phyloP scores from a whole-genome alignment of 2,329 filamentous ascomycete species.

The Botrytis aclada region DNA sequence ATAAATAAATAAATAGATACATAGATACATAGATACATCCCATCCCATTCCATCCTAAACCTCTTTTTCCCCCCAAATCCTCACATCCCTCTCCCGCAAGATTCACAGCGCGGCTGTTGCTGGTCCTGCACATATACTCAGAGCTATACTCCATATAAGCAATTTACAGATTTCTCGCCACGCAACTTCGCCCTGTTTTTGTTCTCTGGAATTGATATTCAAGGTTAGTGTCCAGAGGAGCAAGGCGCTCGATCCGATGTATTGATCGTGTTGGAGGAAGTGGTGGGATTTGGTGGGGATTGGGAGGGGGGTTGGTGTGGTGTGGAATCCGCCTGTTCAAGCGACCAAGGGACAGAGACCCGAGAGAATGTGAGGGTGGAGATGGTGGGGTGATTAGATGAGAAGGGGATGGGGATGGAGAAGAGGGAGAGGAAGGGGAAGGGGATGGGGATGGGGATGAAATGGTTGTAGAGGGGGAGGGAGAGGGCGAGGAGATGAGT shows the following conservation, averaged over 20 bases:
- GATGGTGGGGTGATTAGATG: background rate
- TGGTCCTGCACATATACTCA: background rate
- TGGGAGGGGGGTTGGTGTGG: too few relatives aligned
- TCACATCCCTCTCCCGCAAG: background rate
- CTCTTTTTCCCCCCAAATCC: too few relatives aligned
- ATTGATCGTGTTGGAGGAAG: background rate
- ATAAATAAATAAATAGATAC: too few relatives aligned
- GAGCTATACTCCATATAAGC: background rate
- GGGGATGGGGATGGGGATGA: too few relatives aligned
- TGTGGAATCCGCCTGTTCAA: accelerated
- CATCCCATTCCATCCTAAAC: too few relatives aligned
- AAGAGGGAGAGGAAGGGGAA: background rate
- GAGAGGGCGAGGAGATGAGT: background rate
- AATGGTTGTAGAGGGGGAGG: background rate
- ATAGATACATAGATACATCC: background rate
- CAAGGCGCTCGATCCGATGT: background rate
- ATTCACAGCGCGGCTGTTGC: background rate
- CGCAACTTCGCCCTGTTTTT: too few relatives aligned
- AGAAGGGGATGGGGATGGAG: too few relatives aligned
- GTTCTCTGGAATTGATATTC: background rate
- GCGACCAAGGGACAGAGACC: background rate
- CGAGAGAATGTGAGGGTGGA: background rate
- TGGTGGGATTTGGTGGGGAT: background rate
- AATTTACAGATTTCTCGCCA: background rate
- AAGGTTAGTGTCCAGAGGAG: background rate